Conservation (phyloP, 108 stramenopile species). For the Asterionellopsis glacialis region DNA sequence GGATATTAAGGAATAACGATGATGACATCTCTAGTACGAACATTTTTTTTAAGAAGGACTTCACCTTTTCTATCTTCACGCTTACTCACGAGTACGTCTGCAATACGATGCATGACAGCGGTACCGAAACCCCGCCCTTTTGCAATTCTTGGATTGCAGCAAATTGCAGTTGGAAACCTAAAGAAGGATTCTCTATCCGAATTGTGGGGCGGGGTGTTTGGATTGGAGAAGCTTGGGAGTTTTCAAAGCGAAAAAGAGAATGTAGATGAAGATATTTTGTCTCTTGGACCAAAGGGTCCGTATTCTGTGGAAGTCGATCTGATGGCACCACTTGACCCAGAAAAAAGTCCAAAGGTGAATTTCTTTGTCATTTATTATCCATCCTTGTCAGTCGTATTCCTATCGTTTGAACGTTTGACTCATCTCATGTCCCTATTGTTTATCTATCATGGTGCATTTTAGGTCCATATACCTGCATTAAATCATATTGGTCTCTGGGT, state of each 20-base stretch:
- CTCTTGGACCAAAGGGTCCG: conserved; percentile 64
- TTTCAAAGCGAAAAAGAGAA: conserved; percentile 86
- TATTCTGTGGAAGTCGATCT: conserved; percentile 91
- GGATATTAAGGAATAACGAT: too few species aligned
- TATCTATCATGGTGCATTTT: conserved; percentile 14
- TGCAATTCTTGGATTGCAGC: conserved; percentile 91
- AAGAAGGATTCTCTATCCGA: conserved; percentile 58
- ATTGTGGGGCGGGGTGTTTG: conserved; percentile 85
- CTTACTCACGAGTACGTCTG: too few species aligned
- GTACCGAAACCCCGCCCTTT: conserved; percentile 42
- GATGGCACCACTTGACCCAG: conserved; percentile 92
- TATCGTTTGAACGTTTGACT: background rate
- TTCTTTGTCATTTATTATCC: background rate
- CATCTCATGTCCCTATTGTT: background rate
- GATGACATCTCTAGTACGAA: too few species aligned
- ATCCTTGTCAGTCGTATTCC: background rate
- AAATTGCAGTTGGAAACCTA: conserved; percentile 88
- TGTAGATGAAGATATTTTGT: conserved; percentile 95
- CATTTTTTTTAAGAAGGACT: too few species aligned
- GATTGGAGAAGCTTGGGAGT: conserved; percentile 59
- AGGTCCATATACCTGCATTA: conserved; percentile 90
- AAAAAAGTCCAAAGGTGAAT: conserved; percentile 66
- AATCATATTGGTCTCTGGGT: conserved; percentile 99
- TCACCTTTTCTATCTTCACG: too few species aligned
- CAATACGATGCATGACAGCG: too few species aligned